Percentiles rank a stretch among this genome's conserved stretches.
phyloP scores from a whole-genome alignment of 352 stramenopile species.

The Pythium guiyangense region DNA sequence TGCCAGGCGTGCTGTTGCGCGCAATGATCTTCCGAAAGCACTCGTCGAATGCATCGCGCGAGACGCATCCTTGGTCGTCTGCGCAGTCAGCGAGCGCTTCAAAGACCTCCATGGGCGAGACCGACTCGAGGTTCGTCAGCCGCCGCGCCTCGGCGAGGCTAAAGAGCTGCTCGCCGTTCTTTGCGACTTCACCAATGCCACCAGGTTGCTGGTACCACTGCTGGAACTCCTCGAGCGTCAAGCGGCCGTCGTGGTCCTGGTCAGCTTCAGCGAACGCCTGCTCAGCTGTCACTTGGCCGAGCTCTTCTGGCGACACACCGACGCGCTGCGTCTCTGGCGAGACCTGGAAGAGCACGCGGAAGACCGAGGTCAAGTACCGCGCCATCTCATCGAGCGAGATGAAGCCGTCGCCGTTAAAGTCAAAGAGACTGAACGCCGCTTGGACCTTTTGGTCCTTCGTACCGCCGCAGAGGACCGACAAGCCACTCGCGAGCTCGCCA shows the following conservation, averaged over 20 bases:
- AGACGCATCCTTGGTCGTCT: constrained; percentile 68
- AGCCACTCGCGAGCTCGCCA: constrained; percentile 70
- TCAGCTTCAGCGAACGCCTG: constrained; percentile 74
- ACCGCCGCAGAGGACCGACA: constrained; percentile 80
- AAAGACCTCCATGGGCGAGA: constrained; percentile 76
- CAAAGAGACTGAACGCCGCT: constrained; percentile 81
- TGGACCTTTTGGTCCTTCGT: constrained; percentile 86
- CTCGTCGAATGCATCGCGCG: constrained; percentile 63
- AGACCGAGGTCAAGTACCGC: constrained; percentile 84
- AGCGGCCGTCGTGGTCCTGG: constrained; percentile 59
- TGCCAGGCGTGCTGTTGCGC: constrained; percentile 26
- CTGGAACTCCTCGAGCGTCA: constrained; percentile 86
- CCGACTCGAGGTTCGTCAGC: constrained; percentile 71
- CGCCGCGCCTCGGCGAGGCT: constrained; percentile 60
- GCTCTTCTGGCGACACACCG: constrained; percentile 65
- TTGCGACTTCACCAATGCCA: constrained; percentile 68
- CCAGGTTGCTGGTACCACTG: constrained; percentile 78
- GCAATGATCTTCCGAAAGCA: constrained; percentile 78
- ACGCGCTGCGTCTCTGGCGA: constrained; percentile 53
- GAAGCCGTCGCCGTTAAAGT: constrained; percentile 87
- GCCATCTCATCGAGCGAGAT: constrained; percentile 87
- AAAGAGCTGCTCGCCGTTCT: constrained; percentile 77
- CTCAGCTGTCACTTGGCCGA: constrained; percentile 74
- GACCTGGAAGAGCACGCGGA: constrained; percentile 84
- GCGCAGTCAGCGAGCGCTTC: constrained; percentile 63